Evolutionary conservation across 2,329 filamentous ascomycete species (phyloP).

Genomic region (Penicillium sp.): DNA sequence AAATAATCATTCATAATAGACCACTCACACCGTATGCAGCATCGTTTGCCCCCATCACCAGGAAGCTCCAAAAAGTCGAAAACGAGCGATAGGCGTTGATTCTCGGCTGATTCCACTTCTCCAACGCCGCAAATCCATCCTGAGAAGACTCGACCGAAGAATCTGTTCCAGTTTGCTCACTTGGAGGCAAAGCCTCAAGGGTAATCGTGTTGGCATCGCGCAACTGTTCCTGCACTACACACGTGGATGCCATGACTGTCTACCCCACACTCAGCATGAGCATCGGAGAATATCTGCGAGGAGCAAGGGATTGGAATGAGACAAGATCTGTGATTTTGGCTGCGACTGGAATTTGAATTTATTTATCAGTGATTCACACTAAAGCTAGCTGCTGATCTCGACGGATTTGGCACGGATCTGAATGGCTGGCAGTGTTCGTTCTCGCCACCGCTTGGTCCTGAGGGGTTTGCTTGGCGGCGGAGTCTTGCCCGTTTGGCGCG

Average conservation of each 20-base stretch:
- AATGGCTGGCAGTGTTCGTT: background rate
- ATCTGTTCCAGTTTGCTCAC: background rate
- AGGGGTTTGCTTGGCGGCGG: constrained; percentile 12
- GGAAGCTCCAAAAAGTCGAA: constrained; percentile 62
- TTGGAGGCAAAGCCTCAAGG: constrained; percentile 18
- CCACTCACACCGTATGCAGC: constrained; percentile 60
- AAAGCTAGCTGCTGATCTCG: too few species aligned
- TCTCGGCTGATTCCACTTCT: constrained; percentile 57
- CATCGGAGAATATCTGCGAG: constrained; percentile 6
- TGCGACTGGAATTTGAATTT: background rate
- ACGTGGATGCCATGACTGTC: background rate
- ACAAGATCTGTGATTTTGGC: too few species aligned
- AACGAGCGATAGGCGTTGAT: constrained; percentile 55
- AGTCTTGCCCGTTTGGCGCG: background rate
- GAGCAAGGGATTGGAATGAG: background rate
- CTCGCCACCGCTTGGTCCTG: background rate
- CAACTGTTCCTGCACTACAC: constrained; percentile 12
- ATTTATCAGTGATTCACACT: too few species aligned
- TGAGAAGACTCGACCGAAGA: background rate
- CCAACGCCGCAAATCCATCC: constrained; percentile 17
- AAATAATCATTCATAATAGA: background rate
- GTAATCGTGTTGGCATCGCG: constrained; percentile 14
- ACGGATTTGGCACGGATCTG: background rate
- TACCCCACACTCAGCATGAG: background rate
- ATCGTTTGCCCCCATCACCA: constrained; percentile 64